Base-by-base conservation (phyloP, 768 basidiomycete species). In the Calocybe gangraenosa region DNA sequence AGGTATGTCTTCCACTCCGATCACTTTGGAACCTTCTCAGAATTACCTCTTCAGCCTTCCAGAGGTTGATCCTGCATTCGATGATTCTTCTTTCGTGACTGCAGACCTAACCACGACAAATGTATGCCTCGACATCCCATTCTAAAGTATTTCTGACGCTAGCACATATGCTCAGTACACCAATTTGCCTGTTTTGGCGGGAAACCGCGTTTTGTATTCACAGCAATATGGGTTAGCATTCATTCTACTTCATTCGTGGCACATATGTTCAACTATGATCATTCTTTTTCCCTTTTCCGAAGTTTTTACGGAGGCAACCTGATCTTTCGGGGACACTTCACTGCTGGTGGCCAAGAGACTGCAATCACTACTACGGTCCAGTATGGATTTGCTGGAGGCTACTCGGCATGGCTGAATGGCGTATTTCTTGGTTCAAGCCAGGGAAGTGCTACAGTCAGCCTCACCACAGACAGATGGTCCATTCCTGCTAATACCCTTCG, bases 251-350 rank as follows among this genome's bases (percentile, higher is more conserved):
- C n/a, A n/a, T n/a, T n/a, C n/a, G n/a, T n/a, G n/a, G n/a, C n/a
- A n/a, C n/a, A n/a, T n/a, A n/a, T n/a, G n/a, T n/a, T n/a, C 17
- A 18, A 18, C n/a, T 18, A 6, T n/a, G 5, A n/a, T 35, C 34
- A 5, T 35, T 14, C 6, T 35, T 35, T 6, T 35, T n/a, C 14
- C 13, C 13, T 18, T 35, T n/a, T 7, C 34, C 22, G 11, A 42
- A 76, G 75, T 14, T 78, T 76, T 50, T 76, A 76, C 45, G 77
- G 74, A 2, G 75, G 74, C 0, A 70, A 76, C 45, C 58, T 78
- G 30, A 65, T 79, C 33, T 78, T 71, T 64, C 68, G 77, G 10
- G 78, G 73, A n/a, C 71, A 73, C 45, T 78, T 79, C 60, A 73
- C 58, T 10, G 73, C 75, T 9, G 68, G 64, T 2, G 76, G 76